A percentile compares a stretch with the other conserved stretches of the same genome.
Conservation (phyloP, 106 monocot genomes). For the Ottelia alismoides region DNA sequence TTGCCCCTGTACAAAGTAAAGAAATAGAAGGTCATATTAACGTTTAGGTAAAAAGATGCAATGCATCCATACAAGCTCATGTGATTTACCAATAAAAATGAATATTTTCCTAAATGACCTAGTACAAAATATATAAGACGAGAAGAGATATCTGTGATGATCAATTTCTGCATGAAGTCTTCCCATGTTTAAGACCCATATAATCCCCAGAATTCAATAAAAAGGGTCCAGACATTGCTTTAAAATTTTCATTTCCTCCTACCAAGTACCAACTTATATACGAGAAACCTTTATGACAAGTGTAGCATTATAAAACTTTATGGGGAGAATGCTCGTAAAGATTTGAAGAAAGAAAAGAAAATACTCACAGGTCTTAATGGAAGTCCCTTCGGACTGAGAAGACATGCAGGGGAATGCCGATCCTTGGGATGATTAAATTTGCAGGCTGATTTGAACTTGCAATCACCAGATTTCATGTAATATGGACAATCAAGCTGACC, state of each 20-base stretch:
- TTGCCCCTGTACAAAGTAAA: constrained; percentile 1
- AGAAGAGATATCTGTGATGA: background rate
- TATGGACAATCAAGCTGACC: constrained; percentile 3
- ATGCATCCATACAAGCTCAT: too few relatives aligned
- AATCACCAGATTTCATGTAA: constrained; percentile 7
- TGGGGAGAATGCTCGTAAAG: background rate
- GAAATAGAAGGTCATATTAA: background rate
- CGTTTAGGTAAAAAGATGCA: background rate
- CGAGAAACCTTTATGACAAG: too few relatives aligned
- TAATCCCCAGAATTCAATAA: too few relatives aligned
- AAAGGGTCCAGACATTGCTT: too few relatives aligned
- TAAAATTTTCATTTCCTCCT: too few relatives aligned
- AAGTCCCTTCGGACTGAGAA: constrained; percentile 10
- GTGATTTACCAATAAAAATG: too few relatives aligned
- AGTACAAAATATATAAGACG: background rate
- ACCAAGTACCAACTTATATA: too few relatives aligned
- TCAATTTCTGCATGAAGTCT: too few relatives aligned
- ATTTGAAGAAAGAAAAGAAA: background rate
- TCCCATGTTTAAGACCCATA: too few relatives aligned
- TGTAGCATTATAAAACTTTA: too few relatives aligned
- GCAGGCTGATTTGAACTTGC: constrained; percentile 2
- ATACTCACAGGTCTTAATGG: constrained; percentile 11
- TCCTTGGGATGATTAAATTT: constrained; percentile 5
- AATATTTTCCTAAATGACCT: too few relatives aligned
- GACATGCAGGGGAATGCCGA: background rate